These are phyloP conservation scores for Astragalus glycyphyllos DNA, from an alignment of 306 rosid species.

Conservation along the genomic window DNA sequence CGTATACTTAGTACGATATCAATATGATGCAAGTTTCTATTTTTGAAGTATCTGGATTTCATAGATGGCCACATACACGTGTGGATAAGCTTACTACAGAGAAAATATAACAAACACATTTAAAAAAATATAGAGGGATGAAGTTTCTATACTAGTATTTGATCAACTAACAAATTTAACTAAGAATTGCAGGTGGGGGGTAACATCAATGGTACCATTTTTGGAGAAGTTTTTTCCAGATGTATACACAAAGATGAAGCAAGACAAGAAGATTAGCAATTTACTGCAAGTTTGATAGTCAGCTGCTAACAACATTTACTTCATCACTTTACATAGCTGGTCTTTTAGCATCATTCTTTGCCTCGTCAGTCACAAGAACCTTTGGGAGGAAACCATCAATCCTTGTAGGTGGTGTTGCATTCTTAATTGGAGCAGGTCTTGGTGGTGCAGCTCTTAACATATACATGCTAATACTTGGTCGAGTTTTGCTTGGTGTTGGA, in stretches of 20 bases:
- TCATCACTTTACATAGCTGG: constrained; percentile 73
- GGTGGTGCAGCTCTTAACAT: constrained; percentile 55
- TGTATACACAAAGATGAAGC: constrained; percentile 52
- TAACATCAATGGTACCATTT: constrained; percentile 46
- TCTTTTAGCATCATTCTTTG: constrained; percentile 60
- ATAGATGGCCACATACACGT: too few species aligned
- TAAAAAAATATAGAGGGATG: too few species aligned
- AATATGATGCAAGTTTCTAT: too few species aligned
- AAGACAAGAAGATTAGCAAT: constrained; percentile 45
- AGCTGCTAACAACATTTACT: constrained; percentile 63
- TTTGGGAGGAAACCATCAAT: constrained; percentile 59
- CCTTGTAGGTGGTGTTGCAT: constrained; percentile 56
- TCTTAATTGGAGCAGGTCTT: constrained; percentile 55
- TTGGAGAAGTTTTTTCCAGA: constrained; percentile 46
- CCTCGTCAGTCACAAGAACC: constrained; percentile 53
- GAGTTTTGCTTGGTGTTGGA: constrained; percentile 69
- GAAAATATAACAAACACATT: too few species aligned
- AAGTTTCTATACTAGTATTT: not conserved
- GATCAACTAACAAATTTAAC: not conserved
- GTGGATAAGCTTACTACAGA: too few species aligned
- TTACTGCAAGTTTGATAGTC: constrained; percentile 71
- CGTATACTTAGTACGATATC: too few species aligned
- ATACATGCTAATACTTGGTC: constrained; percentile 52
- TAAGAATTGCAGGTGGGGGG: constrained; percentile 42
- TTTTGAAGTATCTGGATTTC: too few species aligned